Conservation (phyloP, 148 eudicot genomes). For the Fallopia convolvulus region DNA sequence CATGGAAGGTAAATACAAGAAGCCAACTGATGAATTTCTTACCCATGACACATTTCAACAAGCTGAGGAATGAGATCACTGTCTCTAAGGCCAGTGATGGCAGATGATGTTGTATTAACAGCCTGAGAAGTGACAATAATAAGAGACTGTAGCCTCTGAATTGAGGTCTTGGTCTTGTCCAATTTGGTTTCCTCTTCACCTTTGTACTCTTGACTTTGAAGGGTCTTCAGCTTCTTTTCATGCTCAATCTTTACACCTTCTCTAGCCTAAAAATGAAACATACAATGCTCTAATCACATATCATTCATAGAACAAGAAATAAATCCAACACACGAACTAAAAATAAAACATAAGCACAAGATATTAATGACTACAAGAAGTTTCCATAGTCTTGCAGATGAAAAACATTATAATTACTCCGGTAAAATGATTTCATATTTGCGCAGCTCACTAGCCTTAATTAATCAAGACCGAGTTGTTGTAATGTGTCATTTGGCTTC, state of each 20-base stretch:
- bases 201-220: constrained; percentile 76
- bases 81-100: constrained; percentile 66
- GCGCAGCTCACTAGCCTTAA: not conserved
- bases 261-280: constrained; percentile 53
- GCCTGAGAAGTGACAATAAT: constrained; percentile 92
- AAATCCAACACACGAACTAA: not conserved
- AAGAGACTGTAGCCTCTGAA: constrained; percentile 71
- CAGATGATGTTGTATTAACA: constrained; percentile 77
- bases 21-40: constrained; percentile 19
- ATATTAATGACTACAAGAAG: not conserved
- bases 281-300: not conserved
- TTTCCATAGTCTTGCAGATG: not conserved
- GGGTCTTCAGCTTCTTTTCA: constrained; percentile 70
- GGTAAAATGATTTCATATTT: not conserved
- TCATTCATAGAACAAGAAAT: not conserved
- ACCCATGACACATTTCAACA: constrained; percentile 95
- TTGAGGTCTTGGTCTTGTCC: constrained; percentile 89
- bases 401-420: not conserved
- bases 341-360: not conserved
- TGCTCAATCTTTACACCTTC: constrained; percentile 91
- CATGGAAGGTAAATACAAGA: not conserved
- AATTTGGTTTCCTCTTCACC: constrained; percentile 73
- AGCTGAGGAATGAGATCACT: constrained; percentile 88
- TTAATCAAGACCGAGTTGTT: not conserved
- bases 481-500: not conserved